phyloP scores from a whole-genome alignment of 768 basidiomycete genomes.

The Peribolospora kevripleyi region DNA sequence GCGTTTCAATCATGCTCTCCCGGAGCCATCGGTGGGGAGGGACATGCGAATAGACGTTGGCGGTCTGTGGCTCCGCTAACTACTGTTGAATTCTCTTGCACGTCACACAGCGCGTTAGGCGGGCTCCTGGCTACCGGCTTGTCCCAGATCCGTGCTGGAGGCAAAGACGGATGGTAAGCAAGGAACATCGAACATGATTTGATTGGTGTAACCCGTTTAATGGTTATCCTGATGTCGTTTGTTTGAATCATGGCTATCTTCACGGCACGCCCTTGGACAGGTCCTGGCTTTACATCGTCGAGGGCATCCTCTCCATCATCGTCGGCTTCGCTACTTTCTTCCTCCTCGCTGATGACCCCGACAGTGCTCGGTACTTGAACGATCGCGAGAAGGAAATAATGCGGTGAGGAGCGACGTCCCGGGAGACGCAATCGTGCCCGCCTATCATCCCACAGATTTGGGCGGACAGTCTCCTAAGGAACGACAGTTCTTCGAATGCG shows the following conservation, averaged over 20 bases:
- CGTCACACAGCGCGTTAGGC: neutral
- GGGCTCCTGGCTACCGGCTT: neutral
- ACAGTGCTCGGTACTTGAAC: slow-evolving; percentile 3
- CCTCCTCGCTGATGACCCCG: slow-evolving; percentile 5
- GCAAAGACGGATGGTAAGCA: slow-evolving; percentile 2
- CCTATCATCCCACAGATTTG: neutral
- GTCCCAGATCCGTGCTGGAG: too few relatives aligned
- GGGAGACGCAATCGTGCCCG: too few relatives aligned
- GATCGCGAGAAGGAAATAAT: slow-evolving; percentile 5
- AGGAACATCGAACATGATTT: slow-evolving; percentile 1
- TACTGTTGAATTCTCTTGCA: neutral
- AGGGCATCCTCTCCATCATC: slow-evolving; percentile 4
- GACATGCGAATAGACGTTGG: too few relatives aligned
- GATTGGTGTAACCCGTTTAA: neutral
- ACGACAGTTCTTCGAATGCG: neutral
- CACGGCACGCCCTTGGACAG: neutral
- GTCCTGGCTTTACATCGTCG: neutral
- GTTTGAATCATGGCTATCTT: neutral
- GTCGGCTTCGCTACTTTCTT: neutral
- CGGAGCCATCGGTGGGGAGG: neutral
- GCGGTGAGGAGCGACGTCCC: neutral
- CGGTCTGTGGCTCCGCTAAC: neutral
- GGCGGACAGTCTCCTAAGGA: neutral
- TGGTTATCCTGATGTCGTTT: neutral
- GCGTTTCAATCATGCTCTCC: neutral